A percentile compares a stretch with the other conserved stretches of the same genome.
Conservation (phyloP, 2,329 filamentous ascomycete species). For the Ophiostoma montium region DNA sequence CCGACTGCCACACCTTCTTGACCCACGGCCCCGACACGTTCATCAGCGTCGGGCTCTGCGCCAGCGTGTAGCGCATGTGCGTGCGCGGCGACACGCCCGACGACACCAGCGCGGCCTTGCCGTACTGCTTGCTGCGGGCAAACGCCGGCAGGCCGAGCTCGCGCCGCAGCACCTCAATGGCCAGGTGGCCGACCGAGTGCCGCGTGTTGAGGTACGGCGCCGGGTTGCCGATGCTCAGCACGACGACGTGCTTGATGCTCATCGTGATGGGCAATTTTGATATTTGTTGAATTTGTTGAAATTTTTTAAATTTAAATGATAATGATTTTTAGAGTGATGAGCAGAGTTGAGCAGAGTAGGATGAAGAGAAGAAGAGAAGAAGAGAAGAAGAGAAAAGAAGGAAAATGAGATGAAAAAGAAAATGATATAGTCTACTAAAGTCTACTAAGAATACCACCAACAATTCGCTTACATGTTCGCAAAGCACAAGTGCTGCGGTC, state of each 20-base stretch:
- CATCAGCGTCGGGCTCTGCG: conserved; percentile 69
- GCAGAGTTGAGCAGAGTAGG: no score
- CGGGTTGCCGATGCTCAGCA: conserved; percentile 82
- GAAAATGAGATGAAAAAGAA: no score
- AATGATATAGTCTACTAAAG: no score
- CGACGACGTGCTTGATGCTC: conserved; percentile 40
- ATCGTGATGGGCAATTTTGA: not conserved
- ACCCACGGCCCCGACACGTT: conserved; percentile 69
- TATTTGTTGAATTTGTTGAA: no score
- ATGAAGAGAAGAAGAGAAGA: not conserved
- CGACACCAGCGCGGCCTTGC: conserved; percentile 35
- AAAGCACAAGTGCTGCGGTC: no score
- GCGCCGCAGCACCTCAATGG: conserved; percentile 47
- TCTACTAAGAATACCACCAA: no score
- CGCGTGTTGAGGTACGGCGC: conserved; percentile 60
- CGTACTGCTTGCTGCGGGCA: conserved; percentile 25
- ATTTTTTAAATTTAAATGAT: not conserved
- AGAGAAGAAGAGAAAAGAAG: no score
- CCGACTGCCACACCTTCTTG: conserved; percentile 39
- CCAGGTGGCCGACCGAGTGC: conserved; percentile 75
- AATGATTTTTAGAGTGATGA: no score
- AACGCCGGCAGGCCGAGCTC: conserved; percentile 38
- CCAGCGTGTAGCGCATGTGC: conserved; percentile 45
- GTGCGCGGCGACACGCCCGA: not conserved
- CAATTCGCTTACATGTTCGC: no score